Percentiles rank a stretch among this genome's conserved stretches.
Conservation (phyloP, 768 basidiomycete genomes). For the Chlorophyllum brunneum region DNA sequence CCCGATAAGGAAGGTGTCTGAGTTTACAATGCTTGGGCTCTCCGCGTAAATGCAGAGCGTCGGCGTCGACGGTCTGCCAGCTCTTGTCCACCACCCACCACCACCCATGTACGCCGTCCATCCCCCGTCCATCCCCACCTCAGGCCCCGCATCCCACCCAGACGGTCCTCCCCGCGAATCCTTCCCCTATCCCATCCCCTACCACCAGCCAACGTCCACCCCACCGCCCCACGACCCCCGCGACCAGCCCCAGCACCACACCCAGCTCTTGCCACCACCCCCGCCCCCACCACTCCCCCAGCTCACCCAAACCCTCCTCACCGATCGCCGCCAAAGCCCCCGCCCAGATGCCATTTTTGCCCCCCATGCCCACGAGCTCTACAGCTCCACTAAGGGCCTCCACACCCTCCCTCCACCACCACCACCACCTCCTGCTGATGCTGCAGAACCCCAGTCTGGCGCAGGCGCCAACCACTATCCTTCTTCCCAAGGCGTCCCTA, state of each 20-base stretch:
- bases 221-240: conserved; percentile 7
- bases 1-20: conserved; percentile 12
- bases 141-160: conserved; percentile 39
- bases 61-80: conserved; percentile 11
- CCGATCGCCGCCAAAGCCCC: conserved; percentile 24
- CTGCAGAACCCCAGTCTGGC: conserved; percentile 30
- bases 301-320: conserved; percentile 13
- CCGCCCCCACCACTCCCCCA: conserved; percentile 17
- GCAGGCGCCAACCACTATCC: conserved; percentile 56
- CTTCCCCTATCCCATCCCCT: conserved; percentile 37
- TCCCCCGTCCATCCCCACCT: conserved; percentile 39
- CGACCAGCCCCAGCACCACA: too few relatives aligned
- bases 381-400: conserved; percentile 38
- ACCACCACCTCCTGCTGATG: conserved; percentile 27
- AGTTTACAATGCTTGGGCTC: conserved; percentile 9
- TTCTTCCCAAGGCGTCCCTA: conserved; percentile 45
- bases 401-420: conserved; percentile 26
- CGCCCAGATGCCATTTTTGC: conserved; percentile 46
- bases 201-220: conserved; percentile 28
- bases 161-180: conserved; percentile 39
- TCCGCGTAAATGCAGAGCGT: conserved; percentile 9
- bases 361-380: conserved; percentile 52
- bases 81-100: conserved; percentile 21
- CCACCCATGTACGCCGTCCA: conserved; percentile 35
- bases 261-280: conserved; percentile 21